These are phyloP conservation scores for Hygrophorus russula DNA, from an alignment of 768 basidiomycete species.

Conservation along the genomic window DNA sequence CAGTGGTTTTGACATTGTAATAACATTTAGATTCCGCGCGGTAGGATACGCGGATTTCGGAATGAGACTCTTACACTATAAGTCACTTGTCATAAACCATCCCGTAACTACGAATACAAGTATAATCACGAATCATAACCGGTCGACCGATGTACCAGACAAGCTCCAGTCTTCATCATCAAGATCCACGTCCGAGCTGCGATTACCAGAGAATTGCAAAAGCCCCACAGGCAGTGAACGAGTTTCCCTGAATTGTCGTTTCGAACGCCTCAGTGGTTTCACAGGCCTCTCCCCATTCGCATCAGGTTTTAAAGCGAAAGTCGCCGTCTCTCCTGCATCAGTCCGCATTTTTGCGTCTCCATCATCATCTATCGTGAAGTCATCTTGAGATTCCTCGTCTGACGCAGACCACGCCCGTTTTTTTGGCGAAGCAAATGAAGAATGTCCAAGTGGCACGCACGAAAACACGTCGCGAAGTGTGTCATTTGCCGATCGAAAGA, in stretches of 20 bases:
- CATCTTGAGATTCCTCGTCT: slow-evolving; percentile 9
- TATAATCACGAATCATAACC: too few relatives aligned
- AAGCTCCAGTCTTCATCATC: slow-evolving; percentile 2
- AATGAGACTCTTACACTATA: too few relatives aligned
- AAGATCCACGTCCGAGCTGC: background rate
- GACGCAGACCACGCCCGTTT: slow-evolving; percentile 28
- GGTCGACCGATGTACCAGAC: too few relatives aligned
- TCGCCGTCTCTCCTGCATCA: background rate
- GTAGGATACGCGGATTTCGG: too few relatives aligned
- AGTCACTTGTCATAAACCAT: too few relatives aligned
- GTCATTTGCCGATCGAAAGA: slow-evolving; percentile 49
- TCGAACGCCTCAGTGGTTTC: slow-evolving; percentile 1
- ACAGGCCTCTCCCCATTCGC: background rate
- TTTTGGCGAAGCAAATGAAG: slow-evolving; percentile 11
- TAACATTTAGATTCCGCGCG: too few relatives aligned
- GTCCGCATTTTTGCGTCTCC: background rate
- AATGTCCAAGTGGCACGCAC: slow-evolving; percentile 4
- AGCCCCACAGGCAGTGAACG: slow-evolving; percentile 1
- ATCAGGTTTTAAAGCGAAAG: background rate
- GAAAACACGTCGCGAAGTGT: slow-evolving; percentile 37
- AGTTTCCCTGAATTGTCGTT: background rate
- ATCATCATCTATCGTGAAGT: background rate
- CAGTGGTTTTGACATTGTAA: slow-evolving; percentile 32
- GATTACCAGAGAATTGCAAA: background rate
- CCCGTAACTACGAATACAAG: too few relatives aligned